These are phyloP conservation scores for Populus deltoides DNA, from an alignment of 345 rosid species.

Conservation along the genomic window DNA sequence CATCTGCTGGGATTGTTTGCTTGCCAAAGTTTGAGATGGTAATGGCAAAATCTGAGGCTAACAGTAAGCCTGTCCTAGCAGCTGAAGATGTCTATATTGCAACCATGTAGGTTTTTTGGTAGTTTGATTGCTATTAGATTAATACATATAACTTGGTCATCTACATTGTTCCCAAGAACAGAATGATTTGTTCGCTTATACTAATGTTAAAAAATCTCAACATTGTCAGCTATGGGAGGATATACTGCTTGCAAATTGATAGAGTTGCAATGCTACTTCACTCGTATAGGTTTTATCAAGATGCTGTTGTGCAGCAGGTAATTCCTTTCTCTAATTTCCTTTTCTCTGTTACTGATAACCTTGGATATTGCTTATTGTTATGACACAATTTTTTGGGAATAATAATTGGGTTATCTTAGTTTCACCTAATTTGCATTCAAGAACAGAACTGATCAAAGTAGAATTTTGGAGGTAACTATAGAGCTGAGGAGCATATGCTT, in stretches of 20 bases:
- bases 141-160: conserved; percentile 1
- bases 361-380: not conserved
- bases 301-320: conserved; percentile 95
- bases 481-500: not conserved
- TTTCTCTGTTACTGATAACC: not conserved
- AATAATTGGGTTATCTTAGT: not conserved
- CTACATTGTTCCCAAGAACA: not conserved
- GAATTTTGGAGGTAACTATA: not conserved
- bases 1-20: conserved; percentile 83
- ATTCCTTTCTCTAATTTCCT: conserved; percentile 8
- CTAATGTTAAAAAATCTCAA: conserved; percentile 16
- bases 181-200: not conserved
- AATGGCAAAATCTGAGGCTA: conserved; percentile 84
- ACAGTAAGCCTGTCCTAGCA: conserved; percentile 85
- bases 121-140: conserved; percentile 12
- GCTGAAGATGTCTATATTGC: conserved; percentile 79
- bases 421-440: not conserved
- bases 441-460: not conserved
- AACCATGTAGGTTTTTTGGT: conserved; percentile 59
- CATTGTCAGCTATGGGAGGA: conserved; percentile 86
- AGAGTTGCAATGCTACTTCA: conserved; percentile 94
- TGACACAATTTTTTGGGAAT: not conserved
- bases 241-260: conserved; percentile 97
- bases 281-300: conserved; percentile 87
- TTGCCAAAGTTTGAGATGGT: conserved; percentile 94